Conservation (phyloP, 1,284 basidiomycete species). For the Leucoagaricus sp. region DNA sequence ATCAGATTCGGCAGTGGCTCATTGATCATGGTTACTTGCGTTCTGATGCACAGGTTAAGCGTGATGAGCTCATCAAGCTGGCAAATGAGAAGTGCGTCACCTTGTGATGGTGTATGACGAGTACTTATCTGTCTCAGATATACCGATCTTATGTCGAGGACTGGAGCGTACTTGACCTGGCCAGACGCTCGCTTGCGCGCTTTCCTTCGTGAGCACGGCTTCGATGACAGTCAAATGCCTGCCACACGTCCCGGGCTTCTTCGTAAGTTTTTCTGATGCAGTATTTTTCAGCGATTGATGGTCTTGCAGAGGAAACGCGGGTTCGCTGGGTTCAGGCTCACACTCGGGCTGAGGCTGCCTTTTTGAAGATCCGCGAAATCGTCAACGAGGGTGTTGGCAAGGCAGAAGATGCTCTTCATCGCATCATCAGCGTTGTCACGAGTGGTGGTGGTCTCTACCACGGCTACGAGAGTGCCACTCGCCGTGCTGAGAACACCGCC, state of each 20-base stretch:
- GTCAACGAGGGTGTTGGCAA: conserved; percentile 64
- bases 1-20: conserved; percentile 77
- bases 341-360: conserved; percentile 56
- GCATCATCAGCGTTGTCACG: conserved; percentile 42
- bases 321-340: conserved; percentile 74
- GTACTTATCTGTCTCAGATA: conserved; percentile 33
- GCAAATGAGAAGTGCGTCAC: conserved; percentile 64
- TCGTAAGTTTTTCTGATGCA: conserved; percentile 39
- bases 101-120: conserved; percentile 17
- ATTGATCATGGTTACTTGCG: conserved; percentile 75
- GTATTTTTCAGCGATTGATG: conserved; percentile 11
- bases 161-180: conserved; percentile 79
- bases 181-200: conserved; percentile 87
- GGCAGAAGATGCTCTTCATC: conserved; percentile 66
- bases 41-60: conserved; percentile 63
- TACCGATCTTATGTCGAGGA: conserved; percentile 39
- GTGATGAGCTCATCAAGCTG: conserved; percentile 70
- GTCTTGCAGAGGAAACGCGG: conserved; percentile 64
- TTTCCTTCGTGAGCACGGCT: conserved; percentile 73
- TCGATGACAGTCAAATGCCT: conserved; percentile 68
- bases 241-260: conserved; percentile 69
- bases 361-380: conserved; percentile 59
- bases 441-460: conserved; percentile 37
- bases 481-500: conserved; percentile 19
- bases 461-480: conserved; percentile 25